Percentiles rank a stretch among this genome's conserved stretches.
Evolutionary conservation across 2,329 filamentous ascomycete species (phyloP).

Genomic region (Hansfordia pulvinata): DNA sequence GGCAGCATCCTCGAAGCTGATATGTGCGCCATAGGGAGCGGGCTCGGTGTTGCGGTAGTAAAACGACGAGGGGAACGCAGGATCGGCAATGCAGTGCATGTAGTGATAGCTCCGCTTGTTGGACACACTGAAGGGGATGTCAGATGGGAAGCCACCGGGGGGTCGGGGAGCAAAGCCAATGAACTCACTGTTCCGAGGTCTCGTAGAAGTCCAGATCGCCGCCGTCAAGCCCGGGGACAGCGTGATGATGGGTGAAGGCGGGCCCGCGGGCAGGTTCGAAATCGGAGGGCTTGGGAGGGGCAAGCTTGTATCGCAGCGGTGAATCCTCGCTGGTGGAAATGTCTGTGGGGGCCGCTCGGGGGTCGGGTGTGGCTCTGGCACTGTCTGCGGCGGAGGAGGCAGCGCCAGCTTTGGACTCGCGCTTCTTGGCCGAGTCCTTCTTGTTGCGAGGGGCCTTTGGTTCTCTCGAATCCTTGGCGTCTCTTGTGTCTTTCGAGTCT

Average conservation of each 20-base stretch:
- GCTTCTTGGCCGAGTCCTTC: constrained; percentile 56
- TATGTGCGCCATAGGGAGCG: constrained; percentile 66
- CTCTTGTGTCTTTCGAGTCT: too few species aligned
- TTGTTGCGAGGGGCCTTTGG: too few species aligned
- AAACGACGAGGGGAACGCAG: constrained; percentile 70
- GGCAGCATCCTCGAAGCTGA: constrained; percentile 88
- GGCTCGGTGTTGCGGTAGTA: constrained; percentile 85
- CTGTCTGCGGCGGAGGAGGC: constrained; percentile 28
- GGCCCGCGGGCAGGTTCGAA: constrained; percentile 46
- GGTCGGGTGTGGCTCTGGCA: constrained; percentile 42
- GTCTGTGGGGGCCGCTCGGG: constrained; percentile 27
- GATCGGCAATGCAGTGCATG: constrained; percentile 80
- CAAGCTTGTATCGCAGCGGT: constrained; percentile 48
- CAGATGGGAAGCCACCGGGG: too few species aligned
- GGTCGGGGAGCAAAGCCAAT: too few species aligned
- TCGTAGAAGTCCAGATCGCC: constrained; percentile 44
- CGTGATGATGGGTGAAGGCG: constrained; percentile 41
- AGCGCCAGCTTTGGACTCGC: constrained; percentile 42
- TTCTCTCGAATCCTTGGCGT: too few species aligned
- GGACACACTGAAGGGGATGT: constrained; percentile 32
- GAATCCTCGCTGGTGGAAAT: constrained; percentile 28
- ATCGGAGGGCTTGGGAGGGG: constrained; percentile 47
- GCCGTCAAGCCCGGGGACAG: constrained; percentile 33
- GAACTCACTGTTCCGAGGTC: constrained; percentile 48
- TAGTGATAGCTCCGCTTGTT: constrained; percentile 74